Conservation (phyloP, 257 asterid genomes). For the Hygrophila difformis region DNA sequence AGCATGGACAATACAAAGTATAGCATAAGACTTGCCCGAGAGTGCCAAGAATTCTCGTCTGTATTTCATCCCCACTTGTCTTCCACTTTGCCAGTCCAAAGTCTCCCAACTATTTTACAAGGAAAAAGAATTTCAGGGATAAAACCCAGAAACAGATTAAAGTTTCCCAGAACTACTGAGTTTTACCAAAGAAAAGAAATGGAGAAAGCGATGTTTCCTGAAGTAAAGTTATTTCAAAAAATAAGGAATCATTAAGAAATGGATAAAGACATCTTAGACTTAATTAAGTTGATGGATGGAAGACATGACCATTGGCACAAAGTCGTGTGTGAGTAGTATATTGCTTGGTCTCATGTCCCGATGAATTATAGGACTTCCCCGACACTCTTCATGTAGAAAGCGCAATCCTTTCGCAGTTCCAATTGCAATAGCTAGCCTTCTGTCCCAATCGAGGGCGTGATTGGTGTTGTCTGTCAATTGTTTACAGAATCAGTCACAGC, state of each 20-base stretch:
- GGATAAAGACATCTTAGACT: neutral
- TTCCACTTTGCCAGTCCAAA: conserved; percentile 65
- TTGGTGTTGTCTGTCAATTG: conserved; percentile 31
- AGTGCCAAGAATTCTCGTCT: conserved; percentile 30
- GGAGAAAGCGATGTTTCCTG: neutral
- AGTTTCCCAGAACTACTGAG: neutral
- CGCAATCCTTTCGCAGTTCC: conserved; percentile 77
- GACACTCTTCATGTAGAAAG: conserved; percentile 70
- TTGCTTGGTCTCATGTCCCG: conserved; percentile 56
- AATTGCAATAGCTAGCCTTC: conserved; percentile 50
- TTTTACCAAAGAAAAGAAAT: too few relatives aligned
- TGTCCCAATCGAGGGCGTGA: conserved; percentile 50
- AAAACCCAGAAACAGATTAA: neutral
- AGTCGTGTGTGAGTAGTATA: conserved; percentile 48
- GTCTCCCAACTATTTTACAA: conserved; percentile 50
- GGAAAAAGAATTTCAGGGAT: neutral
- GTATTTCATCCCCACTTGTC: conserved; percentile 19
- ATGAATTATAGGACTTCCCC: conserved; percentile 61
- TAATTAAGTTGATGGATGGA: neutral
- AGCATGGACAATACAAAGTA: neutral
- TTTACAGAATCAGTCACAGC: neutral
- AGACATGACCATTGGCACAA: conserved; percentile 47
- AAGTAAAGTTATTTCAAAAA: neutral
- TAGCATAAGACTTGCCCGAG: conserved; percentile 31
- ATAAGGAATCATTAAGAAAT: too few relatives aligned